phyloP scores from a whole-genome alignment of 257 asterid genomes.

The Gentiana dahurica region DNA sequence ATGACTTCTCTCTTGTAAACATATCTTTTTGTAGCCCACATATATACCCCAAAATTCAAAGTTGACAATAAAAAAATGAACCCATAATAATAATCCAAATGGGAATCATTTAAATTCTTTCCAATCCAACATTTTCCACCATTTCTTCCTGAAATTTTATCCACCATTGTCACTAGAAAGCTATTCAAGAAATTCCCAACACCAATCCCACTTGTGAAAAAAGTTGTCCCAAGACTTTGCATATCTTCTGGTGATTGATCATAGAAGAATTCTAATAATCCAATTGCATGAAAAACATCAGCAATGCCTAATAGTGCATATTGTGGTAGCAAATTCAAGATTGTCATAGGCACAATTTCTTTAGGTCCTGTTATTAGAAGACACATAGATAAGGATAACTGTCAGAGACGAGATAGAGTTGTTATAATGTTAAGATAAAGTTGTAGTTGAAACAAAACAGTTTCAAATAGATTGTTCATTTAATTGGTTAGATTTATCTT shows the following conservation, averaged over 20 bases:
- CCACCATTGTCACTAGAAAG: conserved; percentile 64
- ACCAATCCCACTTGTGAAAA: conserved; percentile 79
- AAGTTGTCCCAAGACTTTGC: conserved; percentile 82
- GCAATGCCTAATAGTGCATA: conserved; percentile 58
- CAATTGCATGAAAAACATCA: conserved; percentile 74
- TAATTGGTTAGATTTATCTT: too few species aligned
- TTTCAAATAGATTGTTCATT: too few species aligned
- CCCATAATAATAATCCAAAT: conserved; percentile 62
- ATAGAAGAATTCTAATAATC: conserved; percentile 68
- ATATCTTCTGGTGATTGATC: conserved; percentile 84
- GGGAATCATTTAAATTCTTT: conserved; percentile 67
- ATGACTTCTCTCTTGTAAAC: conserved; percentile 50
- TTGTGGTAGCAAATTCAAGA: conserved; percentile 55
- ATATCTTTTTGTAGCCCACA: conserved; percentile 51
- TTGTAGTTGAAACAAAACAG: too few species aligned
- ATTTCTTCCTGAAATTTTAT: conserved; percentile 39
- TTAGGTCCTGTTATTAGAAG: conserved; percentile 6
- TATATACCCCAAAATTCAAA: conserved; percentile 36
- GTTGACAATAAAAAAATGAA: conserved; percentile 42
- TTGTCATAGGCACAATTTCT: conserved; percentile 60
- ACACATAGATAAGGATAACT: too few species aligned
- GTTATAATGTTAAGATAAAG: too few species aligned
- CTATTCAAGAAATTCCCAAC: conserved; percentile 82
- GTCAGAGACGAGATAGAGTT: too few species aligned
- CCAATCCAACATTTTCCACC: conserved; percentile 86